Evolutionary conservation across 2,329 filamentous ascomycete genomes (phyloP), one percentile per base, ranked within the genome.

Genomic region (Botryotinia narcissicola): DNA sequence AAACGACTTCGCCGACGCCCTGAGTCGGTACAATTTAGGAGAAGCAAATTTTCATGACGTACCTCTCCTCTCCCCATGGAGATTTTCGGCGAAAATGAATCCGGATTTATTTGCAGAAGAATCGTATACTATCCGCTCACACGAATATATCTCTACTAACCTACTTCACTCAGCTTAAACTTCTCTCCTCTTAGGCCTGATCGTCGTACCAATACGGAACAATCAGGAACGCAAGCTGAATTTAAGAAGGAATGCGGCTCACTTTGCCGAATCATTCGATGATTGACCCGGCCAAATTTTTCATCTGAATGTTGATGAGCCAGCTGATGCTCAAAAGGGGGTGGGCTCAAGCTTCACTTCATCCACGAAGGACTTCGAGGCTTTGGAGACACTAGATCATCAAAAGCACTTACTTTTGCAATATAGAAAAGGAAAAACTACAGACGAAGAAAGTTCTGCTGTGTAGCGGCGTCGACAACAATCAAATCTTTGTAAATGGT

Each of bases 391-490:
- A 57, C n/a, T 32, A 18, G 51, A 29, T 0, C 18, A 1, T 9
- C 51, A 29, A 57, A 54, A 57, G 6, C 51, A 29, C 51, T 57
- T 32, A 18, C n/a, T 16, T 57, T 57, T 57, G 6, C 8, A 29
- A 29, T 18, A 29, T 3, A 16, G n/a, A 57, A 18, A 18, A 8
- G 6, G 7, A 4, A 18, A 57, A 57, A 18, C 1, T 4, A 14
- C 51, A 6, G 5, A 57, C 14, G 51, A 29, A 9, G 3, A 57
- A 32, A 57, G 14, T 4, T 29, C 16, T 18, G 9, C 12, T 54
- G n/a, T 29, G n/a, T n/a, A 54, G 25, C 6, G 1, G 3, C 51
- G 6, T 32, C 48, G 0, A 54, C 4, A 4, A 3, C 1, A 14
- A 14, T 7, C 14, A 32, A 9, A 14, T n/a, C 48, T 51, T 51